These are phyloP conservation scores for Dactylonectria macrodidyma DNA, from an alignment of 2,329 filamentous ascomycete genomes.

Conservation along the genomic window DNA sequence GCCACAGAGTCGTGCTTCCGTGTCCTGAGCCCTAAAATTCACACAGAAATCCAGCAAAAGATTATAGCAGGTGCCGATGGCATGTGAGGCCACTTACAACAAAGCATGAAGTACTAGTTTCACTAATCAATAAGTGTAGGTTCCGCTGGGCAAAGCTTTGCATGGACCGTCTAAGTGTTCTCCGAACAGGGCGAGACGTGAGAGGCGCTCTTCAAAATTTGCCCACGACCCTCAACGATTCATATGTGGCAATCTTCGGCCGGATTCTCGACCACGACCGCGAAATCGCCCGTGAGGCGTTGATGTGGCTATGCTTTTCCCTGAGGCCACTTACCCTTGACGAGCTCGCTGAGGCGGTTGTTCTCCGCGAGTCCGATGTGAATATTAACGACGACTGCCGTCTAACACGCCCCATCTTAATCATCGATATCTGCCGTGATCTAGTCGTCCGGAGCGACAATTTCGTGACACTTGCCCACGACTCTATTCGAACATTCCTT, in stretches of 20 bases:
- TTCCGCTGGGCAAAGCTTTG: slow-evolving; percentile 50
- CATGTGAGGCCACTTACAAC: slow-evolving; percentile 35
- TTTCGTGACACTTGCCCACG: slow-evolving; percentile 43
- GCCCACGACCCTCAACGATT: slow-evolving; percentile 43
- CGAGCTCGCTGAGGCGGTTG: slow-evolving; percentile 48
- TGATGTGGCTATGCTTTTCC: slow-evolving; percentile 48
- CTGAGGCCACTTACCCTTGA: slow-evolving; percentile 41
- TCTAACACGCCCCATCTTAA: slow-evolving; percentile 35
- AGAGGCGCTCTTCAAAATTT: slow-evolving; percentile 38
- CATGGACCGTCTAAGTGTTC: slow-evolving; percentile 43
- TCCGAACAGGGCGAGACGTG: slow-evolving; percentile 43
- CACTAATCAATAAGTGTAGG: slow-evolving; percentile 26
- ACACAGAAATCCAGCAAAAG: slow-evolving; percentile 40
- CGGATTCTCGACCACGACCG: slow-evolving; percentile 43
- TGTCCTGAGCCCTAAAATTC: slow-evolving; percentile 37
- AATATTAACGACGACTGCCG: slow-evolving; percentile 44
- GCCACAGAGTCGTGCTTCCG: slow-evolving; percentile 37
- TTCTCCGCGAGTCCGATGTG: slow-evolving; percentile 43
- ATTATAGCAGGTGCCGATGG: slow-evolving; percentile 41
- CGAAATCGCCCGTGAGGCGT: slow-evolving; percentile 43
- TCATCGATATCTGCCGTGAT: slow-evolving; percentile 42
- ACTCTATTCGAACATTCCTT: slow-evolving; percentile 43
- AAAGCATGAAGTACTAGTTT: background rate
- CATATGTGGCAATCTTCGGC: slow-evolving; percentile 42
- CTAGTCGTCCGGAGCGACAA: slow-evolving; percentile 30